Conservation (phyloP, 768 basidiomycete genomes). For the Phallus indusiatus region DNA sequence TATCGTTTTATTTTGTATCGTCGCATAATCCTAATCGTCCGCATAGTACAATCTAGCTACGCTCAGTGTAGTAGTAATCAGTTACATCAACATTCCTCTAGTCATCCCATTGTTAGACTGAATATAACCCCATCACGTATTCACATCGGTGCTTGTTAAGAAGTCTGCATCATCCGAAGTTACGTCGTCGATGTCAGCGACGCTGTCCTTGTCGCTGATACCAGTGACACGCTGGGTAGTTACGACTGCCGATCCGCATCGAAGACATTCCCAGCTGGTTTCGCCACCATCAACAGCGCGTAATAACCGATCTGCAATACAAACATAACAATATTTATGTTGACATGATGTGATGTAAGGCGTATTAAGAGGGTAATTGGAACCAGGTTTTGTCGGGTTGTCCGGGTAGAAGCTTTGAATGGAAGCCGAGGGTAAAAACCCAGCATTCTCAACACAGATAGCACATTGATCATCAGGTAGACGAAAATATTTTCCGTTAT, state of each 20-base stretch:
- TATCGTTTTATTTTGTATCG: no score
- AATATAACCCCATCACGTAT: no score
- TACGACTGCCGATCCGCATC: constrained; percentile 61
- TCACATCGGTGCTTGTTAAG: constrained; percentile 38
- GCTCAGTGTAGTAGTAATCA: no score
- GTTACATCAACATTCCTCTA: no score
- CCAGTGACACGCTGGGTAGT: constrained; percentile 51
- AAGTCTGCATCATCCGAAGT: constrained; percentile 39
- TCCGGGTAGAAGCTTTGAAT: neutral
- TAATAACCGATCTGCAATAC: constrained; percentile 77
- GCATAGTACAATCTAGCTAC: no score
- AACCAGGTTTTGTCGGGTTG: constrained; percentile 28
- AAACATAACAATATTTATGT: constrained; percentile 90
- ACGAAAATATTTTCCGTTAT: constrained; percentile 53
- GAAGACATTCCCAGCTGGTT: constrained; percentile 70
- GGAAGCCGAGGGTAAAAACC: constrained; percentile 18
- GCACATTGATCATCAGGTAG: constrained; percentile 76
- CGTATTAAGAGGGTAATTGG: constrained; percentile 60
- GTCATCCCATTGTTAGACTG: no score
- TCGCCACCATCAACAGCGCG: constrained; percentile 57
- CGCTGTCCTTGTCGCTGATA: constrained; percentile 25
- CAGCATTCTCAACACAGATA: constrained; percentile 76
- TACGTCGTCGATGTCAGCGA: constrained; percentile 51
- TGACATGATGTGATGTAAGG: constrained; percentile 80
- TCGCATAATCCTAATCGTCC: no score